These are phyloP conservation scores for Neurospora sp. DNA, from an alignment of 495 filamentous ascomycete genomes.

Conservation along the genomic window DNA sequence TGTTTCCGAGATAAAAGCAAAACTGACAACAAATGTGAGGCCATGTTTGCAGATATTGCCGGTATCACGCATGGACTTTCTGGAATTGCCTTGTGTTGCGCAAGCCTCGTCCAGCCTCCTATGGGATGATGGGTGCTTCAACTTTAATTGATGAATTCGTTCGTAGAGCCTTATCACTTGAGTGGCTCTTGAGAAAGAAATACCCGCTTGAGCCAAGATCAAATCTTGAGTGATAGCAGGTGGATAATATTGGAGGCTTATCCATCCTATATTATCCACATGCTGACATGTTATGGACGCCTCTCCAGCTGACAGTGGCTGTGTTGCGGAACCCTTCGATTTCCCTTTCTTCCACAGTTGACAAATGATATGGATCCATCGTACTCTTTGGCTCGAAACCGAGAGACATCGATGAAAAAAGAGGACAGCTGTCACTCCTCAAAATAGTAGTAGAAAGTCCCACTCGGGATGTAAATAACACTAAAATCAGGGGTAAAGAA, in stretches of 20 bases:
- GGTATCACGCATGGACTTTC: not conserved
- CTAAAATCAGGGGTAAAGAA: not conserved
- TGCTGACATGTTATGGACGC: not conserved
- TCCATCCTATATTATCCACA: not conserved
- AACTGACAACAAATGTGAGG: not conserved
- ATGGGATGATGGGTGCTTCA: not conserved
- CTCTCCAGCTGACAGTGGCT: not conserved
- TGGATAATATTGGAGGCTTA: not conserved
- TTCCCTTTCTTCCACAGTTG: not conserved
- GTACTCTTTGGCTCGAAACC: not conserved
- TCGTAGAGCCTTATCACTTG: not conserved
- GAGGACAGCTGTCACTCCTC: not conserved
- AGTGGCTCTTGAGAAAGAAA: not conserved
- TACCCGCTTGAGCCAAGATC: not conserved
- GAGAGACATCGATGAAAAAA: not conserved
- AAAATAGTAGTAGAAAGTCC: not conserved
- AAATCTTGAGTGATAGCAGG: too few species aligned
- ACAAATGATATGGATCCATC: not conserved
- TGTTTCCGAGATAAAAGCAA: not conserved
- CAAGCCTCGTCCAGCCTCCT: not conserved
- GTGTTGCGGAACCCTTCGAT: not conserved
- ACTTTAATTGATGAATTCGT: not conserved
- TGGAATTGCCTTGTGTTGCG: not conserved
- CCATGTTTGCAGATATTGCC: not conserved
- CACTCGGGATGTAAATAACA: not conserved